Percentiles rank a stretch among this genome's conserved stretches.
These are phyloP conservation scores for Ogataea hybrid DNA, from an alignment of 1,139 yeast species.

Conservation along the genomic window DNA sequence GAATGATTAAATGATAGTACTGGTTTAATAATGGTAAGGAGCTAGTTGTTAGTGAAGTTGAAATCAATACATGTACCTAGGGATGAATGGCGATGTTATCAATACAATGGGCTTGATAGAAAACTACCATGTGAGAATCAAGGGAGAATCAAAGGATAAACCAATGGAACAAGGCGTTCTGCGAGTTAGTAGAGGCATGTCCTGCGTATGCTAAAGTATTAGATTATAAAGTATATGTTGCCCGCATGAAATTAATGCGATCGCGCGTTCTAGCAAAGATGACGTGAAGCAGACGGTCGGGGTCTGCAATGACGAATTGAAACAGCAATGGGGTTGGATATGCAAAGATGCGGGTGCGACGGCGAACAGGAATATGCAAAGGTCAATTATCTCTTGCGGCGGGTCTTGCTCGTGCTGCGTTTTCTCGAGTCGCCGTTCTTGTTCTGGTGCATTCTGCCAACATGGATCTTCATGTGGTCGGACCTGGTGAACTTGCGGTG, in stretches of 20 bases:
- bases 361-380: conserved; percentile 1
- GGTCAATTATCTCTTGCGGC: conserved; percentile 9
- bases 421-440: conserved; percentile 6
- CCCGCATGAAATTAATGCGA: not conserved
- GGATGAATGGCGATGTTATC: too few species aligned
- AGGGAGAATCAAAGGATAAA: not conserved
- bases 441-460: conserved; percentile 26
- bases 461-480: conserved; percentile 31
- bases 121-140: too few species aligned
- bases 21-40: not conserved
- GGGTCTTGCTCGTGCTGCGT: conserved; percentile 4
- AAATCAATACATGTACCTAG: not conserved
- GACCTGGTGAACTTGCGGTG: conserved; percentile 28
- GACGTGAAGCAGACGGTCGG: conserved; percentile 1
- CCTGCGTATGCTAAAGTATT: not conserved
- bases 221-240: conserved; percentile 1
- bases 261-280: conserved; percentile 5
- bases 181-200: not conserved
- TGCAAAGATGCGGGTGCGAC: not conserved
- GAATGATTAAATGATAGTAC: not conserved
- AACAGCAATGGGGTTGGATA: not conserved
- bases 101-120: too few species aligned
- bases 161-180: not conserved
- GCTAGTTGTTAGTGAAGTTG: not conserved
- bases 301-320: not conserved